A percentile compares a stretch with the other conserved stretches of the same genome.
phyloP scores from a whole-genome alignment of 2,329 filamentous ascomycete genomes.

The Sporothrix curviconia region DNA sequence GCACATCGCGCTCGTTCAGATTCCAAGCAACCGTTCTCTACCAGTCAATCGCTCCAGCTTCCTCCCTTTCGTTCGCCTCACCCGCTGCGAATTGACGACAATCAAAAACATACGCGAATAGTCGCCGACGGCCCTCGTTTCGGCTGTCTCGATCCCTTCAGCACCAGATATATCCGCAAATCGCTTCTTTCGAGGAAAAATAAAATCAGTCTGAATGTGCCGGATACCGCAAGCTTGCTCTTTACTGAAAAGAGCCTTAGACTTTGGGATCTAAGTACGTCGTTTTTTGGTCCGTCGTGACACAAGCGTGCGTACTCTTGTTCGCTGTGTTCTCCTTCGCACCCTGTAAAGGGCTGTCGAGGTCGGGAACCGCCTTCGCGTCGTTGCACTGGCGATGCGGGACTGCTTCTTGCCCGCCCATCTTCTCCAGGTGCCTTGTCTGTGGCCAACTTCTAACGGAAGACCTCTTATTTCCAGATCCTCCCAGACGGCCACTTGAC shows the following conservation, averaged over 20 bases:
- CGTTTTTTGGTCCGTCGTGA: neutral
- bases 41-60: neutral
- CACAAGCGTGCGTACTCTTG: neutral
- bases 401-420: neutral
- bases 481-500: neutral
- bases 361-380: too few relatives aligned
- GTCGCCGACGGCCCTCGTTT: neutral
- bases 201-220: slow-evolving; percentile 15
- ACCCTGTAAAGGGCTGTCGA: too few relatives aligned
- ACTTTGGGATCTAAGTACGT: slow-evolving; percentile 16
- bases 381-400: neutral
- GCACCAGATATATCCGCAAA: neutral
- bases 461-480: neutral
- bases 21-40: neutral
- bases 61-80: neutral
- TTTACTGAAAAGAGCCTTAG: slow-evolving; percentile 13
- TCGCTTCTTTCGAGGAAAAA: neutral
- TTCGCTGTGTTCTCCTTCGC: neutral
- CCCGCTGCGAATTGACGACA: neutral
- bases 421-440: neutral
- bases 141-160: neutral
- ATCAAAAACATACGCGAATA: neutral
- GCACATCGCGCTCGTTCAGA: neutral
- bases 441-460: neutral
- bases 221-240: slow-evolving; percentile 13